Percentiles rank a stretch among this genome's conserved stretches.
These are phyloP conservation scores for Ceratorhiza oryzae-sativae DNA, from an alignment of 1,284 basidiomycete species.

Conservation along the genomic window DNA sequence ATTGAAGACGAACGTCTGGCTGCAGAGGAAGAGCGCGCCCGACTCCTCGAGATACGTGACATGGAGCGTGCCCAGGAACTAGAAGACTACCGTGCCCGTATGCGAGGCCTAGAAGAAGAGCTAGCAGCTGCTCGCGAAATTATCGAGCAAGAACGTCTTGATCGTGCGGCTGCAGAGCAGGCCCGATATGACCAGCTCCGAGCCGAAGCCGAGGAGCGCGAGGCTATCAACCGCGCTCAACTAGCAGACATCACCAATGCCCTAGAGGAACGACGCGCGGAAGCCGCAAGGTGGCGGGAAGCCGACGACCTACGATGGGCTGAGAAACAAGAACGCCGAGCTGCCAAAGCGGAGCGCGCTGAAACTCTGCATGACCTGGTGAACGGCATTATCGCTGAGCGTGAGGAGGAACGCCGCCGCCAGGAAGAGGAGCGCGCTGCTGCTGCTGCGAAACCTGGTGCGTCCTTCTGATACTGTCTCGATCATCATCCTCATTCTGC, in stretches of 20 bases:
- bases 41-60: slow-evolving; percentile 29
- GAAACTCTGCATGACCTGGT: slow-evolving; percentile 43
- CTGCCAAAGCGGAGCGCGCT: slow-evolving; percentile 43
- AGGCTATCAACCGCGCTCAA: slow-evolving; percentile 39
- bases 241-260: slow-evolving; percentile 44
- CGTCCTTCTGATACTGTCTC: neutral
- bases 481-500: neutral
- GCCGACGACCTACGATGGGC: slow-evolving; percentile 42
- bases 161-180: slow-evolving; percentile 41
- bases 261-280: slow-evolving; percentile 42
- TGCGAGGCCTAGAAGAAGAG: slow-evolving; percentile 43
- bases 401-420: slow-evolving; percentile 43
- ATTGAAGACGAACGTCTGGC: slow-evolving; percentile 34
- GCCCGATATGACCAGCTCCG: slow-evolving; percentile 39
- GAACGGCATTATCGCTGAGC: slow-evolving; percentile 42
- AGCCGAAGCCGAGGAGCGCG: slow-evolving; percentile 38
- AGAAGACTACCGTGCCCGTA: slow-evolving; percentile 42
- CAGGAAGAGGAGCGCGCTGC: slow-evolving; percentile 43
- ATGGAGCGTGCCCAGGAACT: slow-evolving; percentile 39
- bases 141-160: slow-evolving; percentile 38
- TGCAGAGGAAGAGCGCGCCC: slow-evolving; percentile 39
- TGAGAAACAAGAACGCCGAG: slow-evolving; percentile 41
- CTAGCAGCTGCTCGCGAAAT: slow-evolving; percentile 35
- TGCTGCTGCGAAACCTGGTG: slow-evolving; percentile 43
- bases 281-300: slow-evolving; percentile 43